Evolutionary conservation across 768 basidiomycete genomes (phyloP).

Genomic region (Lactarius deliciosus): DNA sequence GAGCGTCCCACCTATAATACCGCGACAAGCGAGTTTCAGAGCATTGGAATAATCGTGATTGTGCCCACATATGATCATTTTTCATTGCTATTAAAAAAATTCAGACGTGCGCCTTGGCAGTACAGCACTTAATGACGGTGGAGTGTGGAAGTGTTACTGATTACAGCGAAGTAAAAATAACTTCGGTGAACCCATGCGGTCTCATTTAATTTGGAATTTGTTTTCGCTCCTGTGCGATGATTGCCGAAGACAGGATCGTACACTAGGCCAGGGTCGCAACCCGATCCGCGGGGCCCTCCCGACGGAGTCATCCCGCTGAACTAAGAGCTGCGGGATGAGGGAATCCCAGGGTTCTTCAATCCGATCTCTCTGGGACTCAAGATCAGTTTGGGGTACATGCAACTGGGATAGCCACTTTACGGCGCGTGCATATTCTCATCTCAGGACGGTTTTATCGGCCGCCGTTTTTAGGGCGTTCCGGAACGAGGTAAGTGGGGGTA

Average conservation of each 20-base stretch:
- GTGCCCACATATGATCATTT: neutral
- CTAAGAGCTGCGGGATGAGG: neutral
- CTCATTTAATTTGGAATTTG: neutral
- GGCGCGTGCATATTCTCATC: too few relatives aligned
- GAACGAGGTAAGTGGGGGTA: neutral
- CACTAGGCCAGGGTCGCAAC: neutral
- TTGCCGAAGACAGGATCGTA: neutral
- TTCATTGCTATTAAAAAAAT: too few relatives aligned
- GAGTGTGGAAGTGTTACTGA: neutral
- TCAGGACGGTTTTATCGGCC: neutral
- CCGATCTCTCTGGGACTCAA: neutral
- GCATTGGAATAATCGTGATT: neutral
- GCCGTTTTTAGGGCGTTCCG: neutral
- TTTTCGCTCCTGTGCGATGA: neutral
- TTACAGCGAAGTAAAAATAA: too few relatives aligned
- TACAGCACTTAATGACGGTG: too few relatives aligned
- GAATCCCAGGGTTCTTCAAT: neutral
- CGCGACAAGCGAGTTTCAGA: too few relatives aligned
- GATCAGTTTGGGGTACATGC: neutral
- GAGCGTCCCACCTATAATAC: too few relatives aligned
- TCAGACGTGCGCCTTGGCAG: too few relatives aligned
- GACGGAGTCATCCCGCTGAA: neutral
- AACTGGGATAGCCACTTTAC: too few relatives aligned
- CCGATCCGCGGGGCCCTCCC: neutral
- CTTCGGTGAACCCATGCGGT: neutral